Evolutionary conservation across 768 basidiomycete genomes (phyloP), one percentile per base, ranked within the genome.

Genomic region (Lactarius quietus): DNA sequence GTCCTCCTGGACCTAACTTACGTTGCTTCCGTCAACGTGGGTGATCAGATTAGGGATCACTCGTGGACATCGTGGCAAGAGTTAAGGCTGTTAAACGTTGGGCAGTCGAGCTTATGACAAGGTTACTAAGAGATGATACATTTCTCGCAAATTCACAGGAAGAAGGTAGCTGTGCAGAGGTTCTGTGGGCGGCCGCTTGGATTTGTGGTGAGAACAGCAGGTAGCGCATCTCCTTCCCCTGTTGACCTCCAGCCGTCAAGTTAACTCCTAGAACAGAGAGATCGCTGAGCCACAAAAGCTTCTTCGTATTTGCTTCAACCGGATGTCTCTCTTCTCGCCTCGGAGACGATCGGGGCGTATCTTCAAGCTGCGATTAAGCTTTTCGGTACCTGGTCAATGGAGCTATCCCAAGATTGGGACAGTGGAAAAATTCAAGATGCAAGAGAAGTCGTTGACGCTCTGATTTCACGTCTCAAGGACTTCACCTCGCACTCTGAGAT

Each of bases 141-240:
- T 83, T 95, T 70, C 69, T 93, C 58, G 78, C 82, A 61, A 87
- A 86, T 72, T 86, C 87, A 3, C 77, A 79, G 23, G 88, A 92
- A 26, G 83, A 84, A 57, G 88, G 85, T 1, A 87, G 86, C 72
- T 95, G 92, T 71, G 84, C 87, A 0, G 92, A 95, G 72, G 84
- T 96, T 10, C 78, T 97, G 2, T 93, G 92, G 84, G 97, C 95
- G 0, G 95, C 95, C 12, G 93, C 94, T 6, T 99, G 93, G 92
- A 91, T 98, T 69, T 94, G 92, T 67, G 96, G 95, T 23, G 97
- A 99, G 76, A 93, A 93, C 74, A 88, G 90, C 82, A 82, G 86
- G 95, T 95, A 51, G 35, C 33, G 38, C 23, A 62, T 43, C 33
- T 43, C 8, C 53, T 41, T 45, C 18, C 38, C 56, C 51, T 51